Conservation (phyloP, 257 asterid species). For the Anisodus tanguticus region DNA sequence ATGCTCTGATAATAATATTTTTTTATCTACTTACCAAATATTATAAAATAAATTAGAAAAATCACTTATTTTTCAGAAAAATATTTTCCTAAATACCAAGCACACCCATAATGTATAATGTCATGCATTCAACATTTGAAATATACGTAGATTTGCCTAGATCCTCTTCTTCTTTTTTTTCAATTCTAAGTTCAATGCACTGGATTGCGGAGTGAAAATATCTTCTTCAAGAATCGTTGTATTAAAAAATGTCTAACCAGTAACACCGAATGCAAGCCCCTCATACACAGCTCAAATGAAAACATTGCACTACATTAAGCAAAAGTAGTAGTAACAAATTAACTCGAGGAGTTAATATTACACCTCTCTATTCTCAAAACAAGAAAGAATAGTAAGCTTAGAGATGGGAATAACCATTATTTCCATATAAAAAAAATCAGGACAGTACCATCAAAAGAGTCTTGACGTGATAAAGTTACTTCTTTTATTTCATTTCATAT, state of each 20-base stretch:
- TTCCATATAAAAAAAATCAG: background rate
- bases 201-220: background rate
- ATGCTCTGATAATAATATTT: no score
- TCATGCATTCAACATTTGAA: background rate
- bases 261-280: conserved; percentile 1
- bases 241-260: background rate
- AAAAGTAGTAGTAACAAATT: background rate
- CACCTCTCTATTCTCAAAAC: background rate
- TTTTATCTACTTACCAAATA: no score
- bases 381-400: background rate
- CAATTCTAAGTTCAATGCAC: background rate
- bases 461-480: background rate
- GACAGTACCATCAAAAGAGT: background rate
- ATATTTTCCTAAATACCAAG: no score
- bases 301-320: background rate
- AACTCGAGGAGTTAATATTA: background rate
- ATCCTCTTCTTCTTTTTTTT: background rate
- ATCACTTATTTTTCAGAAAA: no score
- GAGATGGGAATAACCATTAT: background rate
- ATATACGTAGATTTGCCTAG: background rate
- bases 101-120: background rate
- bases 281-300: background rate
- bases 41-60: no score
- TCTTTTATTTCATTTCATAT: background rate
- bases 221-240: background rate